These are phyloP conservation scores for Phytophthora pluvialis DNA, from an alignment of 352 stramenopile genomes.

Conservation along the genomic window DNA sequence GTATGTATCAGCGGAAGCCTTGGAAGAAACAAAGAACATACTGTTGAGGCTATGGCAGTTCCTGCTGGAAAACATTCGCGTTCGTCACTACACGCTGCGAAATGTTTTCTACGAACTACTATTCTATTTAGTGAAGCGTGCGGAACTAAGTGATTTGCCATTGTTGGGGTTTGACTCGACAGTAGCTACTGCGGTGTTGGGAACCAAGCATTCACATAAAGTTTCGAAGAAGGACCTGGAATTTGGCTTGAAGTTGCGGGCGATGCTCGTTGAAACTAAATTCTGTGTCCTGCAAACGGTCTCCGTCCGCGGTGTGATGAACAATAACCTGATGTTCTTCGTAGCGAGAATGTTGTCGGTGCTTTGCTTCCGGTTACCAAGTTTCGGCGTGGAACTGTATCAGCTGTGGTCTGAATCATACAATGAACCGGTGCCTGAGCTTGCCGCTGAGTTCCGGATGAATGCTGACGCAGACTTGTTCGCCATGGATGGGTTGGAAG, in stretches of 20 bases:
- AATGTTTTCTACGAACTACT: conserved; percentile 91
- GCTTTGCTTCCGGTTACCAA: conserved; percentile 85
- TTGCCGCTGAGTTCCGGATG: conserved; percentile 82
- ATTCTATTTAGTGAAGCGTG: conserved; percentile 90
- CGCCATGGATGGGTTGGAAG: conserved; percentile 89
- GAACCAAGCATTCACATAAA: conserved; percentile 80
- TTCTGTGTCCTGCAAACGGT: conserved; percentile 90
- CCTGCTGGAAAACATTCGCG: conserved; percentile 89
- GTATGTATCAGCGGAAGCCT: conserved; percentile 78
- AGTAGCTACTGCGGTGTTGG: conserved; percentile 58
- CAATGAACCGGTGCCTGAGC: conserved; percentile 72
- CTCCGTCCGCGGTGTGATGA: conserved; percentile 89
- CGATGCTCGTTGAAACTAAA: conserved; percentile 91
- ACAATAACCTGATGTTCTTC: conserved; percentile 94
- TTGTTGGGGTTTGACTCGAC: conserved; percentile 86
- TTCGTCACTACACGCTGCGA: conserved; percentile 89
- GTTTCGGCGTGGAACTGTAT: conserved; percentile 89
- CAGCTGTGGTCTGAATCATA: conserved; percentile 90
- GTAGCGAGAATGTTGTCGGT: conserved; percentile 89
- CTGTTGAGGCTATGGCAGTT: conserved; percentile 89
- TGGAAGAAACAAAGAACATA: conserved; percentile 90
- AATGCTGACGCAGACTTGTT: conserved; percentile 87
- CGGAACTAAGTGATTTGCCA: conserved; percentile 84
- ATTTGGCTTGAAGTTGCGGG: conserved; percentile 85
- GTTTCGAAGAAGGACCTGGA: conserved; percentile 84